Base-by-base conservation (phyloP, 2,329 filamentous ascomycete species). In the Trichoderma pleuroti region DNA sequence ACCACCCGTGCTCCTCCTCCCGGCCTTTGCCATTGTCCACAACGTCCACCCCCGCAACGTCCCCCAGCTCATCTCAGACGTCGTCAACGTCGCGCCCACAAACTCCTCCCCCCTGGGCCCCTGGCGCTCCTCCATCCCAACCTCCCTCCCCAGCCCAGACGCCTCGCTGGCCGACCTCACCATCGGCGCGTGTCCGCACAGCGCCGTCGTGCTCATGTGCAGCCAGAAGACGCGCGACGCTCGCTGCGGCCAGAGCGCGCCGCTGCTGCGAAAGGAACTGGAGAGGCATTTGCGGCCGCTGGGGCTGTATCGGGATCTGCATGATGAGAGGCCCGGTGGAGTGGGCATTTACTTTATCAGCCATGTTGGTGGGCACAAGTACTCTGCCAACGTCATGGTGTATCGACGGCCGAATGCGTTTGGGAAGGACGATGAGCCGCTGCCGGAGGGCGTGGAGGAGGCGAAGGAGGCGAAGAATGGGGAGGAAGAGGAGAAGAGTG, bases 331-430 rank as follows among this genome's bases (percentile, higher is more conserved):
- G 71, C 93, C 94, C 0, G 95, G 95, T 12, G 96, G 96, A 14
- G 95, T 98, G 7, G 95, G 93, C 0, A 93, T 99, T 74, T 97
- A 97, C 82, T 98, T 98, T 79, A 97, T 98, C 78, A 95, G 90
- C 75, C 96, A 99, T 78, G 94, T 98, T 3, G 96, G 96, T 32
- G 96, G 96, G 0, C 96, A 99, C 84, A 98, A 98, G 83, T 98
- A 97, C 82, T 90, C 91, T 60, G 96, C 96, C 32, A 99, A 99
- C 77, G 89, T 98, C 75, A 92, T 99, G 84, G 86, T 99, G 1
- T 98, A 99, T 80, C 88, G 96, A 11, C 86, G 87, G 68, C 84
- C 83, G 8, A 84, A 89, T 75, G 84, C 87, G 1, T 89, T 88
- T 76, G 87, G 86, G 0, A 75, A 87, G 54, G 87, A 88, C 70